A percentile compares a stretch with the other conserved stretches of the same genome.
Conservation (phyloP, 2,329 filamentous ascomycete genomes). For the Tolypocladium sp. region DNA sequence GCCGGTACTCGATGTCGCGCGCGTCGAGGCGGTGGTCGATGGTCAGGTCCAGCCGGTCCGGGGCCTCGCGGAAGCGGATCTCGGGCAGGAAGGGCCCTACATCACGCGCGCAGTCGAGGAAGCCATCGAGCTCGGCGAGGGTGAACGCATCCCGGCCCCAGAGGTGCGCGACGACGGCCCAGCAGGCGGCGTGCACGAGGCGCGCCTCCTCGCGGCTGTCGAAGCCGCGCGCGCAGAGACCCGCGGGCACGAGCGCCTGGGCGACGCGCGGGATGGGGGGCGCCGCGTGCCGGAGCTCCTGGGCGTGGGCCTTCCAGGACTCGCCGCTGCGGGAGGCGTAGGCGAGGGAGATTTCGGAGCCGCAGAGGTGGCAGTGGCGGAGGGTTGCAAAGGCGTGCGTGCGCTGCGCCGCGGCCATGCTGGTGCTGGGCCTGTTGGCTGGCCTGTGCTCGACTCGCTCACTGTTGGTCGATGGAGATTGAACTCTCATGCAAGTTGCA, state of each 20-base stretch:
- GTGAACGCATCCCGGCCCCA: conserved; percentile 2
- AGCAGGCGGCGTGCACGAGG: conserved; percentile 6
- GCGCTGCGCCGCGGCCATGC: not conserved
- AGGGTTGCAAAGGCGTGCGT: not conserved
- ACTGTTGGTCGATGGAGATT: not conserved
- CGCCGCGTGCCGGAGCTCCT: conserved; percentile 1
- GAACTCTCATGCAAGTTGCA: not conserved
- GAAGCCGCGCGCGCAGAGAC: not conserved
- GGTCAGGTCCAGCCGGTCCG: conserved; percentile 4
- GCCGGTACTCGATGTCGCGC: conserved; percentile 1
- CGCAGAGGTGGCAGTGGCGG: conserved; percentile 3
- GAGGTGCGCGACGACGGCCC: conserved; percentile 2
- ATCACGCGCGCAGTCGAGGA: conserved; percentile 4
- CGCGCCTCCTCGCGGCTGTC: not conserved
- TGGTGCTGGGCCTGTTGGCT: not conserved
- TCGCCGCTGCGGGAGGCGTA: conserved; percentile 1
- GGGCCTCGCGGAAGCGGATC: conserved; percentile 4
- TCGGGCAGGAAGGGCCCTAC: conserved; percentile 3
- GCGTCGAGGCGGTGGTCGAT: conserved; percentile 4
- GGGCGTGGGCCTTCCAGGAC: conserved; percentile 4
- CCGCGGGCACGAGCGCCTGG: conserved; percentile 2
- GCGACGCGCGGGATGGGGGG: not conserved
- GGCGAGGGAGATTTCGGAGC: conserved; percentile 2
- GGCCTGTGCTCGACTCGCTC: not conserved
- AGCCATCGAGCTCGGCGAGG: conserved; percentile 4